Evolutionary conservation across 2,329 filamentous ascomycete genomes (phyloP).

Genomic region (Aspergillus sp.): DNA sequence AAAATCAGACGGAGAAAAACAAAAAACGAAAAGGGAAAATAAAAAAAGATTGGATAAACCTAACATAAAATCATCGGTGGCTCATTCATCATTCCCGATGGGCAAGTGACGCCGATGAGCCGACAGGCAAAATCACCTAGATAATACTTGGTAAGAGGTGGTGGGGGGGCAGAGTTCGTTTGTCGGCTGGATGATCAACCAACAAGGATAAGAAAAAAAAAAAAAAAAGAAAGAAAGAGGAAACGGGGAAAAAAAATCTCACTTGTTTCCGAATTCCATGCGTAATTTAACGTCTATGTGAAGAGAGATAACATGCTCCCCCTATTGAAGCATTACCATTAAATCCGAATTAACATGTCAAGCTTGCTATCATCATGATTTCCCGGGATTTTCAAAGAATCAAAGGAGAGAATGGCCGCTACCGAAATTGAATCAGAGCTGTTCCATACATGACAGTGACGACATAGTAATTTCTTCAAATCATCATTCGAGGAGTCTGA

Average conservation of each 20-base stretch:
- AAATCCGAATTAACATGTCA: background rate
- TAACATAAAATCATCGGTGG: constrained; percentile 5
- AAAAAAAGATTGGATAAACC: background rate
- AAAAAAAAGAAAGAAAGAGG: too few relatives aligned
- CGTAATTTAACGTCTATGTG: background rate
- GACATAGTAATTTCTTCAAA: background rate
- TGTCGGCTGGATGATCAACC: constrained; percentile 12
- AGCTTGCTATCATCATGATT: background rate
- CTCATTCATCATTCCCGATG: constrained; percentile 10
- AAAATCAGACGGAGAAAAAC: background rate
- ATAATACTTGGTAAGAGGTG: constrained; percentile 7
- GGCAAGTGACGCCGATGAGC: constrained; percentile 23
- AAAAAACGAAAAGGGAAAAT: background rate
- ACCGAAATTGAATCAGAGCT: background rate
- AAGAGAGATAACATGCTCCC: background rate
- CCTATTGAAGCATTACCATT: background rate
- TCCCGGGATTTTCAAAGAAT: background rate
- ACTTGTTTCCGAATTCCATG: background rate
- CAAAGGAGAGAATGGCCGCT: too few relatives aligned
- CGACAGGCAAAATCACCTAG: constrained; percentile 12
- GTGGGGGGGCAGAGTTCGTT: constrained; percentile 10
- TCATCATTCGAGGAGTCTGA: background rate
- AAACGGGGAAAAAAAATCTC: background rate
- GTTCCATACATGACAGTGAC: background rate
- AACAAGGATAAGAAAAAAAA: background rate